Base-by-base conservation (phyloP, 805 yeast species). In the Zygosaccharomyces pseudorouxii region DNA sequence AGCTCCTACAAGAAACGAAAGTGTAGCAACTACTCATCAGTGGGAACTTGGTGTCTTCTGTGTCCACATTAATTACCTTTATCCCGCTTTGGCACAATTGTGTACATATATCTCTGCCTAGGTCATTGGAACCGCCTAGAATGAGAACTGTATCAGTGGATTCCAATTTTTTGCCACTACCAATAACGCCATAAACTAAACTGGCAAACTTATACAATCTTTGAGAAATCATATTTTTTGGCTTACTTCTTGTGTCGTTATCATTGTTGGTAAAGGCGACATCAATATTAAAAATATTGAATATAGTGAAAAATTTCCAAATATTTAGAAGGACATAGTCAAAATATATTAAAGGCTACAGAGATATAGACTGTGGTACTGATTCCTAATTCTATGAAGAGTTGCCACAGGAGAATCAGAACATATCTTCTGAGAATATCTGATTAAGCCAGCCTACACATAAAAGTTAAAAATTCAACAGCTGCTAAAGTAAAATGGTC, bases 61-160 rank as follows among this genome's bases (percentile, higher is more conserved):
- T 39, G 28, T 60, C 63, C 12, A 60, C 30, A 38, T 59, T 56
- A 2, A 60, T 52, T 1, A 58, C 54, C 4, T n/a, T 10, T 14
- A 44, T 33, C 4, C 45, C 44, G 18, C 43, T 42, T 25, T 46
- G 48, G 3, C 44, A 28, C 14, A 60, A 42, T 5, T 38, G 19
- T 8, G 41, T 23, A 19, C 57, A 51, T 20, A 60, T 25, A 8
- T 42, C 46, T 9, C 25, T 45, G 1, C 64, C 64, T 37, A 56
- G 48, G 1, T 33, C 46, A 14, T 55, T 53, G 12, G 59, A 52
- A 3, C 63, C 64, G n/a, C 63, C 63, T 4, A 59, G 35, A 9
- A 60, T 47, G 7, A 59, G 28, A 3, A 57, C 51, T 3, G 39
- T 42, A 42, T 57, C 59, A 7, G 11, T 16, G 3, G 33, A 45